phyloP scores from a whole-genome alignment of 2,329 filamentous ascomycete genomes.

The Fusarium zealandicum region DNA sequence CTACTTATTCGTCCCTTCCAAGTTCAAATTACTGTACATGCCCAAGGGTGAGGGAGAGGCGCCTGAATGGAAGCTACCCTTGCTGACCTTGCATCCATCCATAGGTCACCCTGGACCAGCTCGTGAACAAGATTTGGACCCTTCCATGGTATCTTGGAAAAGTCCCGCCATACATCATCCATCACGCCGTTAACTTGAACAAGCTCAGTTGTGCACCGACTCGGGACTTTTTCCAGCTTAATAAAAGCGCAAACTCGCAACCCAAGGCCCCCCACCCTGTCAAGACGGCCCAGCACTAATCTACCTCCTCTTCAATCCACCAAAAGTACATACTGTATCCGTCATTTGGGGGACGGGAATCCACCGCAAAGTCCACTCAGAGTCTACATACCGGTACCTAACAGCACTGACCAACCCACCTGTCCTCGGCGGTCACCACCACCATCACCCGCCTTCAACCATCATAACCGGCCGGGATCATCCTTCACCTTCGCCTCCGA shows the following conservation, averaged over 20 bases:
- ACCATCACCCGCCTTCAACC: conserved; percentile 21
- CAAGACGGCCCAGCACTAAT: conserved; percentile 3
- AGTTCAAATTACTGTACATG: background rate
- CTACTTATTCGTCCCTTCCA: conserved; percentile 5
- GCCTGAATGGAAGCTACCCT: conserved; percentile 16
- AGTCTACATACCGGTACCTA: conserved; percentile 11
- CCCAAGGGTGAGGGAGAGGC: background rate
- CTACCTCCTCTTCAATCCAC: background rate
- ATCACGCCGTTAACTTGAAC: conserved; percentile 14
- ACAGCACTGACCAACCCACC: conserved; percentile 21
- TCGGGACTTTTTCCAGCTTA: no score
- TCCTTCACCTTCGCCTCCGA: background rate
- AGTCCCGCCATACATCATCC: background rate
- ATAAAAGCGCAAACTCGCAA: background rate
- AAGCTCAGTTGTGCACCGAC: background rate
- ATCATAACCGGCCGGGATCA: conserved; percentile 7
- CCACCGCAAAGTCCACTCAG: conserved; percentile 29
- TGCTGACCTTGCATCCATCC: conserved; percentile 28
- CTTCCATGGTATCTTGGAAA: background rate
- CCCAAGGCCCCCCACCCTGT: background rate
- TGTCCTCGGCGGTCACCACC: conserved; percentile 20
- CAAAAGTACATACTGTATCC: background rate
- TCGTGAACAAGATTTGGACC: conserved; percentile 36
- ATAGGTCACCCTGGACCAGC: conserved; percentile 24
- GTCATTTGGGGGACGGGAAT: conserved; percentile 20